These are phyloP conservation scores for Cordyceps tenuipes DNA, from an alignment of 2,329 filamentous ascomycete species.

Conservation along the genomic window DNA sequence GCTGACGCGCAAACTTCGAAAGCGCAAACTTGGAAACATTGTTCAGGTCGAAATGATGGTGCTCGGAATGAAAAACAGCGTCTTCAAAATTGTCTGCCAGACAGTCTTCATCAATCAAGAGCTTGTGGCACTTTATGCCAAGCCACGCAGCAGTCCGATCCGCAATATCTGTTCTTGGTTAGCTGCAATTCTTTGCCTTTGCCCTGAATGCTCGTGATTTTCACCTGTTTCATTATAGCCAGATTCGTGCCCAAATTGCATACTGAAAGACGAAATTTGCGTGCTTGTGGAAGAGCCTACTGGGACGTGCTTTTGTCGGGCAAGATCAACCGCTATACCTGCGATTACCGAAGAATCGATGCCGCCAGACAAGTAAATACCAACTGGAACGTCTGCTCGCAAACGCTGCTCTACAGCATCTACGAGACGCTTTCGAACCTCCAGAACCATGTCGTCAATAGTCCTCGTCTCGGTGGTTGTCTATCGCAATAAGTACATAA, in stretches of 20 bases:
- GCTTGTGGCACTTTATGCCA: conserved; percentile 21
- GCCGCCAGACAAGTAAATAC: conserved; percentile 49
- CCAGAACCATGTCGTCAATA: conserved; percentile 40
- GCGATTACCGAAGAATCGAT: conserved; percentile 50
- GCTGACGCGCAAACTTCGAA: conserved; percentile 33
- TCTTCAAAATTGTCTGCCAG: conserved; percentile 24
- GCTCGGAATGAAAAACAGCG: conserved; percentile 24
- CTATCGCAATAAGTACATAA: no score
- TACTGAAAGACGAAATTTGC: not conserved
- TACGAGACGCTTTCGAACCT: conserved; percentile 39
- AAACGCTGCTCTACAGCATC: conserved; percentile 45
- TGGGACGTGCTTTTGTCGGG: conserved; percentile 35
- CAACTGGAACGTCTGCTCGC: conserved; percentile 49
- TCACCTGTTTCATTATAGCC: conserved; percentile 1
- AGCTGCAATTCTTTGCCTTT: not conserved
- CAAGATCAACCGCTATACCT: conserved; percentile 45
- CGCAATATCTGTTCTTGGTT: conserved; percentile 20
- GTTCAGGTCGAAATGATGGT: conserved; percentile 38
- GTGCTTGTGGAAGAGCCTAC: not conserved
- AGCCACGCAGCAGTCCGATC: conserved; percentile 25
- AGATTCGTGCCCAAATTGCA: not conserved
- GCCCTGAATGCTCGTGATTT: no score
- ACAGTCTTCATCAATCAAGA: conserved; percentile 20
- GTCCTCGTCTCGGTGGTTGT: no score
- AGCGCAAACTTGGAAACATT: conserved; percentile 43